Base-by-base conservation (phyloP, 176 grass and related monocot species). In the Urochloa ruziziensis region DNA sequence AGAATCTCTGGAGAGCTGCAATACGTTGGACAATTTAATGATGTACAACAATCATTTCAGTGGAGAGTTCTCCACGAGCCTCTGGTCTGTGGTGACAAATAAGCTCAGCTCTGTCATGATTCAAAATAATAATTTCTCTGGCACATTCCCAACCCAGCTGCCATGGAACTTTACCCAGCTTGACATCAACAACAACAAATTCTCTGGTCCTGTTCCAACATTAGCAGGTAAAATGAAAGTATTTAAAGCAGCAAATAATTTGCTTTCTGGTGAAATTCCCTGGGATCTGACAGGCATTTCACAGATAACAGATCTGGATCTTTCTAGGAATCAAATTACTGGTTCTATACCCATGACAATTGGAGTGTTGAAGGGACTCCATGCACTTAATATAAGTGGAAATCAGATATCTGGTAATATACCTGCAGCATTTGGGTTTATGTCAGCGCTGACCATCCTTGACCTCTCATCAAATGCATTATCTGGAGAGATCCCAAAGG, bases 401-500 rank as follows among this genome's bases (percentile, higher is more conserved):
- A 97, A 97, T 62, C 68, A 58, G 34, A 67, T 97, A 35, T 48
- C 46, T 1, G 78, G 86, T 18, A 63, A 25, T 32, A 97, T 93
- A 15, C 91, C 94, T 24, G 51, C 66, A 0, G 44, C 57, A 0
- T 71, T 93, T 36, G 89, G 86, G 27, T 70, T 81, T 44, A 44
- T 64, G 6, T 43, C 90, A 11, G 77, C 15, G 68, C 70, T 97
- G 63, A 88, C 33, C 28, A 58, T 34, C 23, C 84, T 97, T 61
- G 91, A 97, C 54, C 87, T 97, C 32, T 97, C 91, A 8, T 51
- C 6, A 1, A 94, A 97, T 68, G 0, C 37, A 15, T 74, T 94
- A 13, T 88, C 52, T 1, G 91, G 86, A 12, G 2, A 43, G 33
- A 97, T 97, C 5, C 91, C 94, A 8, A 13, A 30, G 27, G 70